Evolutionary conservation across 768 basidiomycete species (phyloP).

Genomic region (Hygrocybe coccinea): DNA sequence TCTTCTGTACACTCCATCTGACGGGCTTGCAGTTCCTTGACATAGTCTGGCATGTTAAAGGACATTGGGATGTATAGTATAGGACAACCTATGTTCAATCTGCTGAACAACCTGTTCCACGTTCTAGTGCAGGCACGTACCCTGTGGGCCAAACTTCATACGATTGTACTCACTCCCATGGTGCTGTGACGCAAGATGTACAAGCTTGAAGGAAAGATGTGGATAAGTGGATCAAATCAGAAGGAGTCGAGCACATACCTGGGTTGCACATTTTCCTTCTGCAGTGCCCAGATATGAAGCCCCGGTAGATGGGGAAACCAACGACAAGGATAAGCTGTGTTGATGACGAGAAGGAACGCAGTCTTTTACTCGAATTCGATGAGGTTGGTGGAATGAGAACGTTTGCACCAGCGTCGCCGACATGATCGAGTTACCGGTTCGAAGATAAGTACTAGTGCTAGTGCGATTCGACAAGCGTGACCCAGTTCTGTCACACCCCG

Average conservation of each 20-base stretch:
- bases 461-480: background rate
- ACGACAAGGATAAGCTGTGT: background rate
- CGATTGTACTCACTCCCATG: constrained; percentile 68
- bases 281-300: background rate
- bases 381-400: constrained; percentile 1
- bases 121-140: constrained; percentile 16
- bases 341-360: background rate
- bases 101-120: background rate
- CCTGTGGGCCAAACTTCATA: constrained; percentile 54
- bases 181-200: constrained; percentile 65
- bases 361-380: background rate
- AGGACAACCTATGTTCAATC: constrained; percentile 46
- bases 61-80: constrained; percentile 59
- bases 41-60: constrained; percentile 55
- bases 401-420: constrained; percentile 4
- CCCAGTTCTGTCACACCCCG: background rate
- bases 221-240: background rate
- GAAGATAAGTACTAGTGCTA: background rate
- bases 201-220: constrained; percentile 34
- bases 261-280: constrained; percentile 3
- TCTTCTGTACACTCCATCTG: constrained; percentile 40
- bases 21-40: constrained; percentile 46
- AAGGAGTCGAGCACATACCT: background rate
- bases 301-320: background rate
- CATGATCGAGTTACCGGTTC: background rate